Base-by-base conservation (phyloP, 2,329 filamentous ascomycete species). In the Xylaria sp. region DNA sequence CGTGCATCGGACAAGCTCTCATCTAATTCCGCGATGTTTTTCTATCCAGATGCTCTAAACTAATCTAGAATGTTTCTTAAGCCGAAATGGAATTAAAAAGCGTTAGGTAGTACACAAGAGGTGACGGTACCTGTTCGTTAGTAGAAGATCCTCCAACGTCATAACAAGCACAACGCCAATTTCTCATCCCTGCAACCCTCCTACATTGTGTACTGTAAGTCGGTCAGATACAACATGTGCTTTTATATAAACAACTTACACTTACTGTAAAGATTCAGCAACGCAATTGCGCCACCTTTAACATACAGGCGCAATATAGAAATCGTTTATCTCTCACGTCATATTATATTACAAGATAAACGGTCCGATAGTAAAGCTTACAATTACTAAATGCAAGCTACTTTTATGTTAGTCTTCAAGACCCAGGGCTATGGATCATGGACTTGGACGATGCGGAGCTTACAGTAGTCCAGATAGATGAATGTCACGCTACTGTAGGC, bases 371-470 rank as follows among this genome's bases (percentile, higher is more conserved):
- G 65, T 21, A 27, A 47, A 18, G 57, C 8, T 5, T 32, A 27
- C 2, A 42, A 54, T 40, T 23, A 47, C 32, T 21, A 35, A 40
- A 55, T 18, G 44, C n/a, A 32, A 51, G 54, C 51, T 61, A 53
- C 5, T 18, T 4, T 37, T 3, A 13, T 51, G 12, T 10, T 37
- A 53, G 25, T 54, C 23, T 32, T 27, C 12, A 51, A 42, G 55
- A 67, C 60, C 70, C 70, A 48, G 54, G 47, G 62, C 70, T 65
- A 63, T 62, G 70, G 70, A 60, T 68, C 64, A 47, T 25, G 48
- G 23, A 65, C 48, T 51, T 50, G 29, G 25, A 16, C 18, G 32
- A 50, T 59, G 66, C 59, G 54, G 54, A 64, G 59, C 18, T 42
- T 5, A 44, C n/a, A 21, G 16, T 5, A 21, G 10, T 23, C 8